These are phyloP conservation scores for Breviolum minutum DNA, from an alignment of 73 alveolate species.

Conservation along the genomic window DNA sequence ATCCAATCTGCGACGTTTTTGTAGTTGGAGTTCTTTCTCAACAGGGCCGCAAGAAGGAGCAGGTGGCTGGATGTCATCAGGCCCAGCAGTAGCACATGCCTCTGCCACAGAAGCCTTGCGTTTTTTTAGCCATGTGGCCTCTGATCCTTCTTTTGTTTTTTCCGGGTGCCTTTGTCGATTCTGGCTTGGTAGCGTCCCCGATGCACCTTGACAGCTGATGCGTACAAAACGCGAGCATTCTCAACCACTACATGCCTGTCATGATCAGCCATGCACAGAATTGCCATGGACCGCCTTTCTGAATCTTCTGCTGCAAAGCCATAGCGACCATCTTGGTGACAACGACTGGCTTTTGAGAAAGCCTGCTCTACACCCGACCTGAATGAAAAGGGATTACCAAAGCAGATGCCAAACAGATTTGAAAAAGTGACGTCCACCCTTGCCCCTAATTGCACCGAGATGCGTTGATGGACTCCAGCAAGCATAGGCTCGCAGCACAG, in stretches of 20 bases:
- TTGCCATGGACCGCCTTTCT: not conserved
- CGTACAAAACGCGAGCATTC: not conserved
- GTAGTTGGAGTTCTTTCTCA: not conserved
- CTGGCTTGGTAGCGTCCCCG: too few relatives aligned
- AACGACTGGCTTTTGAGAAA: slow-evolving; percentile 16
- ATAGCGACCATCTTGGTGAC: not conserved
- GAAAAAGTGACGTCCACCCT: too few relatives aligned
- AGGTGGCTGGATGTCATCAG: not conserved
- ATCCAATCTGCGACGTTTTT: not conserved
- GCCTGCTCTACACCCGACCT: slow-evolving; percentile 60
- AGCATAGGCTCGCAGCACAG: not conserved
- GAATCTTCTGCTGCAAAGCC: not conserved
- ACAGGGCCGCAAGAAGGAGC: too few relatives aligned
- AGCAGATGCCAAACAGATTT: too few relatives aligned
- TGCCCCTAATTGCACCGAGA: not conserved
- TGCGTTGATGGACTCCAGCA: not conserved
- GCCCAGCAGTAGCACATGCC: not conserved
- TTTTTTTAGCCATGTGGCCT: not conserved
- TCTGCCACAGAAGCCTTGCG: not conserved
- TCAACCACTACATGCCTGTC: not conserved
- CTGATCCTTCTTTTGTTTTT: not conserved
- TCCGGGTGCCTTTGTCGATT: not conserved
- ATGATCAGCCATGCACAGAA: not conserved
- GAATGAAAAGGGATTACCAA: not conserved
- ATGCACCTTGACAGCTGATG: not conserved